Conservation (phyloP, 192 early-diverging fungal genomes). For the Coemansia reversa region DNA sequence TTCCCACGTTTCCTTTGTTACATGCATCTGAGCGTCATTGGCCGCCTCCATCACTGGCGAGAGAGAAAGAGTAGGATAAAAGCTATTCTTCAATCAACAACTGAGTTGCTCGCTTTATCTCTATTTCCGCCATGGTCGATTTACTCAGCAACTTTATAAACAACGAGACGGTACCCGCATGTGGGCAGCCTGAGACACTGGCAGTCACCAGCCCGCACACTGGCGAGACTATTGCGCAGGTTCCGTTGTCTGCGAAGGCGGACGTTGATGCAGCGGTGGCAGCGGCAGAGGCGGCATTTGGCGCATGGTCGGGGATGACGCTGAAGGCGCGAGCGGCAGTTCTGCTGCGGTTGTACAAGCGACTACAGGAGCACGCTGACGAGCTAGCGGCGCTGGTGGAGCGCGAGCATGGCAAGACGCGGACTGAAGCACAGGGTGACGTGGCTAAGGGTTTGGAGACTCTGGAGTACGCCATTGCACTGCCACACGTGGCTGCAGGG, state of each 20-base stretch:
- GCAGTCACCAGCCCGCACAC: constrained; percentile 66
- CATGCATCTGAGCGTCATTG: neutral
- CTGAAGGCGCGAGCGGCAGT: constrained; percentile 68
- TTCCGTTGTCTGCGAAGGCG: constrained; percentile 57
- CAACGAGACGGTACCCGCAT: constrained; percentile 19
- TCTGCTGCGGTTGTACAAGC: constrained; percentile 61
- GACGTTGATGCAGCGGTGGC: constrained; percentile 66
- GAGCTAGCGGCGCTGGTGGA: constrained; percentile 74
- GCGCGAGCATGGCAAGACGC: constrained; percentile 79
- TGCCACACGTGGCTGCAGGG: constrained; percentile 66
- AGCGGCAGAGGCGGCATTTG: constrained; percentile 58
- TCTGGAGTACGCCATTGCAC: constrained; percentile 69
- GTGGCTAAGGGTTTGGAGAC: constrained; percentile 78
- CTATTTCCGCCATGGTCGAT: neutral
- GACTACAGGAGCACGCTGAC: constrained; percentile 57
- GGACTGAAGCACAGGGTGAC: constrained; percentile 69
- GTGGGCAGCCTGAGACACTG: constrained; percentile 19
- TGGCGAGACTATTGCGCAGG: constrained; percentile 61
- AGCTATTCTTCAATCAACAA: neutral
- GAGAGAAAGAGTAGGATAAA: neutral
- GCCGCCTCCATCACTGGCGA: too few relatives aligned
- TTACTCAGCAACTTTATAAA: constrained; percentile 38
- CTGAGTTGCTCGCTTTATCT: neutral
- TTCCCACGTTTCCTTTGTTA: neutral
- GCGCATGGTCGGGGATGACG: constrained; percentile 61